Percentiles rank a stretch among this genome's conserved stretches.
These are phyloP conservation scores for Teratosphaeriaceae sp. DNA, from an alignment of 2,329 filamentous ascomycete species.

Conservation along the genomic window DNA sequence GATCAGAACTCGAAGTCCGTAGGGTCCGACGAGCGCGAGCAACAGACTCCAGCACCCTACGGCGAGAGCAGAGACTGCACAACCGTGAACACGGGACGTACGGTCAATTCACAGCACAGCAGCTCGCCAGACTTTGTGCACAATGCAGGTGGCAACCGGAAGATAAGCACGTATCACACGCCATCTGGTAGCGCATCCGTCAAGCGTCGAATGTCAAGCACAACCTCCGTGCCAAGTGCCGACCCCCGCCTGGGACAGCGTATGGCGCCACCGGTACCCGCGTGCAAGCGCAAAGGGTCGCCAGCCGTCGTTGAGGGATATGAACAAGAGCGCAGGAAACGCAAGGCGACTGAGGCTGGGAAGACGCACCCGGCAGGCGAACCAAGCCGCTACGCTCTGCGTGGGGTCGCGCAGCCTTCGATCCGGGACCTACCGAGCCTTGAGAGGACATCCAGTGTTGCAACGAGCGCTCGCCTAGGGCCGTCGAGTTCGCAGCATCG, in stretches of 20 bases:
- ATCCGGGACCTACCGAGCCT: constrained; percentile 9
- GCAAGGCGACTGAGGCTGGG: not conserved
- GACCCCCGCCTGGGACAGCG: constrained; percentile 10
- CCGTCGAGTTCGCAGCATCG: not conserved
- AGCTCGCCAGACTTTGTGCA: constrained; percentile 21
- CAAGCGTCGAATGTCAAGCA: constrained; percentile 6
- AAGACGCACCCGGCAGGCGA: not conserved
- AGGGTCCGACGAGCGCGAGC: not conserved
- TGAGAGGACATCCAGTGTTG: not conserved
- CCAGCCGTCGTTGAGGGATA: constrained; percentile 13
- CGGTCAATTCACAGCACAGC: constrained; percentile 7
- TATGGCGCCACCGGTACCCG: not conserved
- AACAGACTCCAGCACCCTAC: not conserved
- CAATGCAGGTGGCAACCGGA: constrained; percentile 3
- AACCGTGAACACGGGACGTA: not conserved
- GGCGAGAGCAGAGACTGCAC: not conserved
- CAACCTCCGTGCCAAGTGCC: not conserved
- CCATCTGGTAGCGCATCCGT: not conserved
- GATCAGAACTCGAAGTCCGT: not conserved
- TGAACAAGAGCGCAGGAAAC: constrained; percentile 18
- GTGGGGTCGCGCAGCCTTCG: constrained; percentile 3
- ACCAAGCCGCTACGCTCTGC: constrained; percentile 4
- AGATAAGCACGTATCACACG: constrained; percentile 9
- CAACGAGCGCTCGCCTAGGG: too few species aligned
- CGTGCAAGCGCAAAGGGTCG: constrained; percentile 19